Evolutionary conservation across 2,329 filamentous ascomycete species (phyloP).

Genomic region (Diplodia seriata): DNA sequence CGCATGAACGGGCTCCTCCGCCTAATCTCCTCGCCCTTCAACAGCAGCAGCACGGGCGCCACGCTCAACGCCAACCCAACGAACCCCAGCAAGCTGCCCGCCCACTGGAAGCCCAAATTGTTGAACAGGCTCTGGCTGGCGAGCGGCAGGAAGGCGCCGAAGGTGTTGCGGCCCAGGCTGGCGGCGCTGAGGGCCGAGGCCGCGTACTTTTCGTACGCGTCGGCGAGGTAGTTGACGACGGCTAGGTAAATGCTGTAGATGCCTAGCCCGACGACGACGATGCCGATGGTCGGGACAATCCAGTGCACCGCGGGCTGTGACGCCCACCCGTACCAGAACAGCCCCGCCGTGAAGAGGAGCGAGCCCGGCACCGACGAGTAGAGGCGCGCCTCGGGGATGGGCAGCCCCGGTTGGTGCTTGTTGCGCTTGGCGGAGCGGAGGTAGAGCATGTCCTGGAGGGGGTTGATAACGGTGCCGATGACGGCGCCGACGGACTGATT

Average conservation of each 20-base stretch:
- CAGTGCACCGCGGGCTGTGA: constrained; percentile 37
- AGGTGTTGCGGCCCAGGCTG: constrained; percentile 53
- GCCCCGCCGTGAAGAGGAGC: constrained; percentile 44
- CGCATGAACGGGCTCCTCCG: not conserved
- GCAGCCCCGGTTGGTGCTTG: constrained; percentile 46
- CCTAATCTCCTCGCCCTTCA: constrained; percentile 9
- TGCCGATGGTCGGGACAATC: constrained; percentile 41
- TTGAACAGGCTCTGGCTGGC: constrained; percentile 51
- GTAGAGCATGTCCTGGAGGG: constrained; percentile 46
- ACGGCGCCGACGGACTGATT: constrained; percentile 48
- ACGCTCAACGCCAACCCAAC: constrained; percentile 49
- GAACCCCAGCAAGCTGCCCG: constrained; percentile 53
- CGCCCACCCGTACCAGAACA: constrained; percentile 44
- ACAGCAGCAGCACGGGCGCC: constrained; percentile 49
- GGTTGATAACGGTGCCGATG: constrained; percentile 52
- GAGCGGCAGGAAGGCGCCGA: constrained; percentile 57
- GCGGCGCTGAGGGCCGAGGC: constrained; percentile 54
- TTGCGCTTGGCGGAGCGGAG: constrained; percentile 45
- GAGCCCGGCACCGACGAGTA: constrained; percentile 53
- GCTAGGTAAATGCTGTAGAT: constrained; percentile 54
- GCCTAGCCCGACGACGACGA: constrained; percentile 40
- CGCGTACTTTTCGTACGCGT: constrained; percentile 58
- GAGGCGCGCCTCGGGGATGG: constrained; percentile 53
- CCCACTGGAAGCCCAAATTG: constrained; percentile 53
- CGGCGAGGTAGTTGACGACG: constrained; percentile 57